phyloP scores from a whole-genome alignment of 2,329 filamentous ascomycete genomes.

The Trichoderma aggressivum region DNA sequence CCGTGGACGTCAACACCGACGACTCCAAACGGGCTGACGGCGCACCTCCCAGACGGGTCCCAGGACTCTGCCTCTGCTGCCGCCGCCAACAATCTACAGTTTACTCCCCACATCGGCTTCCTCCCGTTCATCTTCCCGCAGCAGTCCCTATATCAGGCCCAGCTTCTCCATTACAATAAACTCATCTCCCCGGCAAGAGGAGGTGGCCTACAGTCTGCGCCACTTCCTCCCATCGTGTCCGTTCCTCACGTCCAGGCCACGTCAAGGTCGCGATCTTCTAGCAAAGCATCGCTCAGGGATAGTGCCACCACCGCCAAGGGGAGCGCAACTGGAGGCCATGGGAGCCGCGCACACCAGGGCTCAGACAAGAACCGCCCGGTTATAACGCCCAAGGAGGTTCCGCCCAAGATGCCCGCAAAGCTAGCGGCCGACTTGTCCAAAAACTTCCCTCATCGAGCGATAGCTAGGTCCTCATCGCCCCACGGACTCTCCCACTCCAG shows the following conservation, averaged over 20 bases:
- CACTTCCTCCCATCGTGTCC: conserved; percentile 54
- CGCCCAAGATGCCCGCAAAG: conserved; percentile 50
- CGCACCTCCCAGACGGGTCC: conserved; percentile 31
- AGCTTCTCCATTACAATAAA: conserved; percentile 63
- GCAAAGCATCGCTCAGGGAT: conserved; percentile 58
- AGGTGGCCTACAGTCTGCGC: conserved; percentile 53
- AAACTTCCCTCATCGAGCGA: conserved; percentile 30
- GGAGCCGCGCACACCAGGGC: conserved; percentile 58
- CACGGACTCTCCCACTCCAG: conserved; percentile 60
- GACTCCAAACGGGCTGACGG: conserved; percentile 26
- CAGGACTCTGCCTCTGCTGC: conserved; percentile 29
- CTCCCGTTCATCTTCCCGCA: conserved; percentile 58
- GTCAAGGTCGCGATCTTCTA: conserved; percentile 56
- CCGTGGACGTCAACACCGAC: conserved; percentile 32
- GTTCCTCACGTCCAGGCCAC: conserved; percentile 55
- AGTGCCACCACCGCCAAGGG: conserved; percentile 42
- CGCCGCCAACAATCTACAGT: conserved; percentile 31
- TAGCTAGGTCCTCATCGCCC: conserved; percentile 28
- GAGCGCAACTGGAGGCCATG: conserved; percentile 56
- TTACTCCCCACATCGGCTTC: conserved; percentile 49
- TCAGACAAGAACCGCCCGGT: conserved; percentile 60
- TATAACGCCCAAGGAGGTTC: conserved; percentile 56
- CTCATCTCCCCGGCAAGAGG: conserved; percentile 57
- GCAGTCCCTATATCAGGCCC: conserved; percentile 58
- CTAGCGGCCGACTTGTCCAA: conserved; percentile 35